Evolutionary conservation across 2,329 filamentous ascomycete species (phyloP), one percentile per base, ranked within the genome.

Genomic region (Alternaria dauci): DNA sequence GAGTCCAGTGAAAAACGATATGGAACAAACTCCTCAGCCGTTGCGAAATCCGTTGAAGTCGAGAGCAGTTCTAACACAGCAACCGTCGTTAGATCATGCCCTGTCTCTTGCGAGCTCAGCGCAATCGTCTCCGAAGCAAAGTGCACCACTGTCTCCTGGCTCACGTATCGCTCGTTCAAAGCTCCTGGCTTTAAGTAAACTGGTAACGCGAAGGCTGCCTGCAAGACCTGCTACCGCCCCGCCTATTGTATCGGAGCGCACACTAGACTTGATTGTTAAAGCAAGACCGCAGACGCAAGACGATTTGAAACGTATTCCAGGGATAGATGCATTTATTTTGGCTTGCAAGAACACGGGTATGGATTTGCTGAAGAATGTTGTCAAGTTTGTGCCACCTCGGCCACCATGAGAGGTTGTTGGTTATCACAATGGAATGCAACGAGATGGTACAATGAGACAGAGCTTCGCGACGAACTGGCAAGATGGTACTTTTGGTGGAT

Each of bases 111-210:
- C 14, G 20, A 26, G 8, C 7, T 25, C 36, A 8, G 26, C n/a
- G 6, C 26, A 12, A 23, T 8, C 14, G 18, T 8, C 3, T 26
- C 1, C 48, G n/a, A 18, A 30, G 47, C 5, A 51, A n/a, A 41
- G 4, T 4, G 7, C 36, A 28, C 4, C 36, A 8, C 18, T 30
- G 9, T 26, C 42, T 11, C 52, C 36, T 14, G 23, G 20, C n/a
- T 50, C 36, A 62, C 64, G 16, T 26, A 50, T 34, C 62, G 62
- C 32, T 58, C 53, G 18, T 67, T 74, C 26, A 55, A 76, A 76
- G 41, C 67, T 77, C 0, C n/a, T 60, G 3, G 74, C 73, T 0
- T 69, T 77, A n/a, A 76, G 74, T 53, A 74, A 51, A 23, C 65
- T 66, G 0, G 68, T 77, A 0, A 62, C 68, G 4, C 47, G 55